phyloP scores from a whole-genome alignment of 306 rosid species.

The Ormosia emarginata region DNA sequence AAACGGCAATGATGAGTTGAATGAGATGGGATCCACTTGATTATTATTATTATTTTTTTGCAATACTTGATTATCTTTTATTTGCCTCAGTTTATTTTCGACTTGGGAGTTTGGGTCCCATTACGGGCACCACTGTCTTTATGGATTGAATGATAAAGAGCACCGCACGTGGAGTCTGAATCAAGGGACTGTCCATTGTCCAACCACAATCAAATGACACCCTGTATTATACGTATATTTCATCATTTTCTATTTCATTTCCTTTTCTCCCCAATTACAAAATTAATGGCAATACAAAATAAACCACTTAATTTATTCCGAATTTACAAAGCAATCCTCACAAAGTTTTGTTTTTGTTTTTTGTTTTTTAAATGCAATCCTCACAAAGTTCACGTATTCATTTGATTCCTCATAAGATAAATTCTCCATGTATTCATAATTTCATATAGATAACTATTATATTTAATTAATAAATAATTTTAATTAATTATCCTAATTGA shows the following conservation, averaged over 20 bases:
- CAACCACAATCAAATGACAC: conserved; percentile 42
- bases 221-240: neutral
- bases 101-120: conserved; percentile 65
- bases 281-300: neutral
- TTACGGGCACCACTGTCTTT: conserved; percentile 59
- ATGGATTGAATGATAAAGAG: conserved; percentile 71
- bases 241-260: neutral
- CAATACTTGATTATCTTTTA: conserved; percentile 41
- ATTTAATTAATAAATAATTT: no score
- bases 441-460: no score
- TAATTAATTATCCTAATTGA: no score
- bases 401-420: neutral
- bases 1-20: conserved; percentile 60
- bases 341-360: neutral
- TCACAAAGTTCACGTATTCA: neutral
- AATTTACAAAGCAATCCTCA: conserved; percentile 14
- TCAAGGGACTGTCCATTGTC: conserved; percentile 75
- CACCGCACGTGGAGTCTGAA: conserved; percentile 85
- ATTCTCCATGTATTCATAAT: no score
- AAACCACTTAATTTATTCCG: neutral
- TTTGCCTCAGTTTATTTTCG: conserved; percentile 42
- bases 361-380: neutral
- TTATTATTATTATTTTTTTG: neutral
- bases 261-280: neutral
- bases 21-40: conserved; percentile 68